Conservation (phyloP, 352 stramenopile species). For the Chrysophaeum taylorii region DNA sequence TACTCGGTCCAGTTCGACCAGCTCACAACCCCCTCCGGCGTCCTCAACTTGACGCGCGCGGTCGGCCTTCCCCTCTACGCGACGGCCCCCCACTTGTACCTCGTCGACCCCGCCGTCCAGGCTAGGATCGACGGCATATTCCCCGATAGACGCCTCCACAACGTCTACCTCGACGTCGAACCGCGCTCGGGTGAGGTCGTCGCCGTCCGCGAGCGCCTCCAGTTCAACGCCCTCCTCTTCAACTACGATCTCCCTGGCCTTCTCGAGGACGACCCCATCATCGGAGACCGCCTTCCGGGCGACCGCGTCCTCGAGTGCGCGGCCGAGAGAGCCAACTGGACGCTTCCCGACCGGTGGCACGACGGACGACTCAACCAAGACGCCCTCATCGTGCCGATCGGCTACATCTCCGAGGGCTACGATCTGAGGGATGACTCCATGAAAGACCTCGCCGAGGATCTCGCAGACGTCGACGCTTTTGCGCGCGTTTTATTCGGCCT, state of each 20-base stretch:
- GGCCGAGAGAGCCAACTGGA: background rate
- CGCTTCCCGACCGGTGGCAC: background rate
- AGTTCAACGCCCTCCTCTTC: background rate
- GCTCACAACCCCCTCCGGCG: background rate
- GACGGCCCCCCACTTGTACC: background rate
- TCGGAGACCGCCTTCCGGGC: too few relatives aligned
- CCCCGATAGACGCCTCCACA: background rate
- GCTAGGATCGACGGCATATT: background rate
- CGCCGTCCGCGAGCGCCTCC: background rate
- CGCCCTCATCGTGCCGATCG: background rate
- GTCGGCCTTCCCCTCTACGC: background rate
- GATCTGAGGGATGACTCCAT: too few relatives aligned
- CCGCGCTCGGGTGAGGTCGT: background rate
- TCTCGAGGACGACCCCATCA: background rate
- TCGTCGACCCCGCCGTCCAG: background rate
- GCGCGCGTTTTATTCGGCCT: too few relatives aligned
- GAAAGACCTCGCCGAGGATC: too few relatives aligned
- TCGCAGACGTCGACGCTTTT: too few relatives aligned
- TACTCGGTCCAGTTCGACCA: background rate
- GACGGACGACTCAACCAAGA: background rate
- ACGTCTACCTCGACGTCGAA: background rate
- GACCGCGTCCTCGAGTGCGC: too few relatives aligned
- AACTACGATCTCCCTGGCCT: background rate
- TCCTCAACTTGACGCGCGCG: background rate
- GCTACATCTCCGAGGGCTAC: too few relatives aligned